Percentiles rank a stretch among this genome's conserved stretches.
phyloP scores from a whole-genome alignment of 2,329 filamentous ascomycete species.

The Paraphaeosphaeria minitans region DNA sequence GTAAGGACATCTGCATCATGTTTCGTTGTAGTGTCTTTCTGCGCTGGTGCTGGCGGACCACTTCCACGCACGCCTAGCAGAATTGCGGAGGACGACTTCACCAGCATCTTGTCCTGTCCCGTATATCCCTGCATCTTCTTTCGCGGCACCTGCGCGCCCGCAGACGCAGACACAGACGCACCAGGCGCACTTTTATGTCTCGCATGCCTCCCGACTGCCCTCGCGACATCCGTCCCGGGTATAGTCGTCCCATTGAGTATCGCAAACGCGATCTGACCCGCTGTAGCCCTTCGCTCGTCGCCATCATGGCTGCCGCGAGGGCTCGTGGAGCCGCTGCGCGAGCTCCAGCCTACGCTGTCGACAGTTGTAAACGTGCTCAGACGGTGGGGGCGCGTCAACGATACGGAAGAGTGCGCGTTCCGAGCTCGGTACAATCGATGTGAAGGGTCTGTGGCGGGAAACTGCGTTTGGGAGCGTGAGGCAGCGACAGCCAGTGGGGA shows the following conservation, averaged over 20 bases:
- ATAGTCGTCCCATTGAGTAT: conserved; percentile 27
- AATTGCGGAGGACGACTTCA: background rate
- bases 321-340: conserved; percentile 27
- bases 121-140: background rate
- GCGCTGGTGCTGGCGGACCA: background rate
- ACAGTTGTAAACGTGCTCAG: conserved; percentile 31
- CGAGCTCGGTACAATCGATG: conserved; percentile 25
- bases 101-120: background rate
- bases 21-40: background rate
- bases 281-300: conserved; percentile 16
- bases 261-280: conserved; percentile 30
- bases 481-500: conserved; percentile 20
- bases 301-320: conserved; percentile 17
- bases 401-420: conserved; percentile 35
- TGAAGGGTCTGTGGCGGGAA: conserved; percentile 15
- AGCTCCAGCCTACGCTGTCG: conserved; percentile 28
- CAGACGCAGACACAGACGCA: conserved; percentile 9
- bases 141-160: conserved; percentile 9
- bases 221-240: conserved; percentile 16
- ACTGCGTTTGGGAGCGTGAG: conserved; percentile 29
- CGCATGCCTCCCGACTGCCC: conserved; percentile 11
- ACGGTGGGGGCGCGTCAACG: conserved; percentile 37
- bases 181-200: conserved; percentile 27
- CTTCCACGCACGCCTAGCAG: background rate
- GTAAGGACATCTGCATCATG: background rate